Conservation (phyloP, 179 eudicot genomes). For the Sideroxylon spinosum region DNA sequence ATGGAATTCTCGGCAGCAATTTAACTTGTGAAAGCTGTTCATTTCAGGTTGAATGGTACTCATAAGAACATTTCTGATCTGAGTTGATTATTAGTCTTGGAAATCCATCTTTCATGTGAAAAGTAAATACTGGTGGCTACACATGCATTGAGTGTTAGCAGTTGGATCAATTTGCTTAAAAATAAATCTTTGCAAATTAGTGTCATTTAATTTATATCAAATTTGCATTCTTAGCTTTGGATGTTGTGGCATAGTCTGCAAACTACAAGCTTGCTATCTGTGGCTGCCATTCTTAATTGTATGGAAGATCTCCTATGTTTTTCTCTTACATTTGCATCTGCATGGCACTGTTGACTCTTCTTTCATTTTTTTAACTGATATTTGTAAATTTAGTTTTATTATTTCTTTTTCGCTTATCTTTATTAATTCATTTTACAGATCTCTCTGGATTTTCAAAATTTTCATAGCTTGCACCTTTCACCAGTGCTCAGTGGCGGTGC, state of each 20-base stretch:
- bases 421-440: slow-evolving; percentile 48
- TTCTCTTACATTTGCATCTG: background rate
- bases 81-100: background rate
- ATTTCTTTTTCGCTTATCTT: background rate
- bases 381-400: background rate
- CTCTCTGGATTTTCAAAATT: slow-evolving; percentile 70
- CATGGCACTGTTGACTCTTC: background rate
- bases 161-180: background rate
- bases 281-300: background rate
- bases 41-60: slow-evolving; percentile 70
- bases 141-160: background rate
- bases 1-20: slow-evolving; percentile 75
- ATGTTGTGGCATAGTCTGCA: background rate
- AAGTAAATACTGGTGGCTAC: background rate
- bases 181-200: background rate
- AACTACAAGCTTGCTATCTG: background rate
- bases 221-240: background rate
- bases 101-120: background rate
- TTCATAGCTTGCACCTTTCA: slow-evolving; percentile 73
- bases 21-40: slow-evolving; percentile 79
- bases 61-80: slow-evolving; percentile 7
- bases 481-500: slow-evolving; percentile 25
- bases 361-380: background rate
- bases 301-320: background rate
- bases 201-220: background rate